Base-by-base conservation (phyloP, 1,139 yeast genomes). In the Taiozyma sp. region DNA sequence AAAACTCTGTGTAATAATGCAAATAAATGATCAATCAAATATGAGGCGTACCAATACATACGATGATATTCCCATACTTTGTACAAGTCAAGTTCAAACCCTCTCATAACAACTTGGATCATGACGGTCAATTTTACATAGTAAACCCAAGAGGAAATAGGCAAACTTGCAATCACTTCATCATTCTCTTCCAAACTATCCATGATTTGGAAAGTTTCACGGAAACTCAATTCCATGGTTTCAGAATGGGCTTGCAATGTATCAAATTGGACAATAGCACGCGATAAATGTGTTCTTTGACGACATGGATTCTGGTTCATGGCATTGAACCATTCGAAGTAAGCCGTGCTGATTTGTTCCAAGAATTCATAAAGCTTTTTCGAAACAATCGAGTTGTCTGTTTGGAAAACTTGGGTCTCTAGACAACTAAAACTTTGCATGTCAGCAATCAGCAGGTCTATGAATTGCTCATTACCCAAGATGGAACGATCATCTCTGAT, bases 251-350 rank as follows among this genome's bases (percentile, higher is more conserved):
- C 96, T 64, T 92, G 97, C 36, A 90, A 70, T 3, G 90, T 78
- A 65, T 93, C 97, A 87, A 95, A 89, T 3, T 81, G 64, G 8
- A 80, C 60, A 57, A 81, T 61, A 64, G 78, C 70, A 65, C 84
- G 73, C 61, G 83, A 66, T 65, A 85, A 69, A 60, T 81, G 74
- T 63, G 90, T 97, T 57, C 97, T 80, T 63, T 89, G 93, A 49
- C 97, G 78, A 50, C 96, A 83, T 28, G 89, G 82, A 63, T 92
- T 92, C 65, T 84, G 87, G 19, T 89, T 84, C 55, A 75, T 71
- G 3, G 78, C 72, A 13, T 81, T 78, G 41, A 87, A 64, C 60
- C 77, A 71, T 53, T 86, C 90, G 62, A 80, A 79, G 27, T 75
- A 66, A 0, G 78, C 79, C 3, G 73, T 10, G 27, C 51, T 50